Evolutionary conservation across 208 protist species (phyloP), one percentile per base, ranked within the genome.

Genomic region (Wallacemonas sp.): DNA sequence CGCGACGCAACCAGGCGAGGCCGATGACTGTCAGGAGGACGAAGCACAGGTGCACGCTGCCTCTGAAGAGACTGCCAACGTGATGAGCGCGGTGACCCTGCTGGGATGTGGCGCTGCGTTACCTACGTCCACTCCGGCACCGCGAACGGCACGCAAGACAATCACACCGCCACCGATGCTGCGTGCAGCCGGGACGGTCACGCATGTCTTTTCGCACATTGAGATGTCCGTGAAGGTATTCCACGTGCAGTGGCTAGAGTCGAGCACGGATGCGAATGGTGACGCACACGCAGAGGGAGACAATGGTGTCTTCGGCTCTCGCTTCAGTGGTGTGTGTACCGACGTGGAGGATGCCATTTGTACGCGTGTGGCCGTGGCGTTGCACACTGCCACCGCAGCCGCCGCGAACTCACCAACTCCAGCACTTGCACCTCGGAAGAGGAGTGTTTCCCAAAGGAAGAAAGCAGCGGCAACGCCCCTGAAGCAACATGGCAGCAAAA

Each of bases 121-220:
- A 9, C 6, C 46, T 11, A 8, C 46, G 17, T 54, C 46, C 5
- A 4, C 46, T 5, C 11, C 0, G 0, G 15, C 46, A 26, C 1
- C 46, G 42, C 15, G n/a, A n/a, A 12, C n/a, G n/a, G 21, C 24
- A 8, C 5, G 8, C 26, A 6, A 55, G 24, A n/a, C 6, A 41
- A 41, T 6, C 36, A 41, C 9, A 41, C 28, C n/a, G 5, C 53
- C 6, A 4, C 9, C 61, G 4, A 14, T 9, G n/a, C 36, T 51
- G 41, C 12, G 34, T 22, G 4, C 19, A 3, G 64, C 80, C 12
- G 85, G 85, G 4, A 67, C 27, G 19, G 66, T 95, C 22, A 70
- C 68, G 8, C 90, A 95, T 69, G 79, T 95, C 51, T 93, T 95
- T 69, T 91, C 86, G 24, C 86, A 95, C 65, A 93, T 93, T 72